Evolutionary conservation across 495 filamentous ascomycete species (phyloP).

Genomic region (Neohortaea acidophila): DNA sequence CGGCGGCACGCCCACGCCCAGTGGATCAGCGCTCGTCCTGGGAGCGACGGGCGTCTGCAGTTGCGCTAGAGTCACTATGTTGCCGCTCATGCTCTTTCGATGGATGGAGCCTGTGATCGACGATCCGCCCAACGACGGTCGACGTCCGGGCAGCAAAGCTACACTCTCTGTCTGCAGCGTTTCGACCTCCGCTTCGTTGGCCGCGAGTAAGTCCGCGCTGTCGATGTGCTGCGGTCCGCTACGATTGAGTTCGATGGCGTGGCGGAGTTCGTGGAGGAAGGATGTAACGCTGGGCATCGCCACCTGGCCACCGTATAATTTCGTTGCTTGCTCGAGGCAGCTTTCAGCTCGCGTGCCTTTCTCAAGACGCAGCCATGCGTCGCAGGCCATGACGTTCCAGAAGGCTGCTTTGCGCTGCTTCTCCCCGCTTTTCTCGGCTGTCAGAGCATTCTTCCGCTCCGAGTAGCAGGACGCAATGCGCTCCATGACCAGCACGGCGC

Average conservation of each 20-base stretch:
- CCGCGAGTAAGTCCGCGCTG: too few relatives aligned
- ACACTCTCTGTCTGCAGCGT: background rate
- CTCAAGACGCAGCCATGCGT: slow-evolving; percentile 60
- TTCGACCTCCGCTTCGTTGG: background rate
- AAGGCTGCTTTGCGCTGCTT: slow-evolving; percentile 71
- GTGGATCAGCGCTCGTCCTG: too few relatives aligned
- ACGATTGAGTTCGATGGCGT: too few relatives aligned
- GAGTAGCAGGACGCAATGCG: slow-evolving; percentile 72
- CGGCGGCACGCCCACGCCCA: slow-evolving; percentile 4
- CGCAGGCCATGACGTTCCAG: slow-evolving; percentile 73
- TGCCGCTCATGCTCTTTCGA: slow-evolving; percentile 22
- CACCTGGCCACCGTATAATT: slow-evolving; percentile 38
- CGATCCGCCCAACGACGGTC: too few relatives aligned
- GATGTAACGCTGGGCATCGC: too few relatives aligned
- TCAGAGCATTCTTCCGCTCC: slow-evolving; percentile 47
- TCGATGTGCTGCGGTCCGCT: too few relatives aligned
- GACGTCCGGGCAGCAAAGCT: too few relatives aligned
- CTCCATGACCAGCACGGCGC: slow-evolving; percentile 67
- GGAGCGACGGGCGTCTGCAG: slow-evolving; percentile 16
- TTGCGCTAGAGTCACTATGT: slow-evolving; percentile 5
- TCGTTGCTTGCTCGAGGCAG: slow-evolving; percentile 54
- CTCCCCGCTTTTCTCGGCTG: slow-evolving; percentile 45
- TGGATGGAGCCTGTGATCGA: too few relatives aligned
- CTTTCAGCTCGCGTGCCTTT: slow-evolving; percentile 54
- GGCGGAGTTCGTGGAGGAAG: too few relatives aligned